phyloP scores from a whole-genome alignment of 345 rosid species.

The Eucalyptus cladocalyx region DNA sequence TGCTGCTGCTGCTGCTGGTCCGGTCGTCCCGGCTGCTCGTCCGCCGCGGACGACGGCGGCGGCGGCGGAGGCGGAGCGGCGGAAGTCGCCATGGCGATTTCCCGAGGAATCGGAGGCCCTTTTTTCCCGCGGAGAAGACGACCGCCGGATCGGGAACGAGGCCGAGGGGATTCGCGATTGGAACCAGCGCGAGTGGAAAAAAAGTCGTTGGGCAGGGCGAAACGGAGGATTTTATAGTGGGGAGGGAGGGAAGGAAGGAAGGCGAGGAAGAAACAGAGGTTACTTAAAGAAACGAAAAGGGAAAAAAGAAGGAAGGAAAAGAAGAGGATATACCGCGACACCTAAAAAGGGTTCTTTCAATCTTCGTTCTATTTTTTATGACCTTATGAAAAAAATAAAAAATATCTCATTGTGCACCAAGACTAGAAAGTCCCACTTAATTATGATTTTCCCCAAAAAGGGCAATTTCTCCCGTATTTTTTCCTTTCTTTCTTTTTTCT shows the following conservation, averaged over 20 bases:
- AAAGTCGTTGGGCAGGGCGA: background rate
- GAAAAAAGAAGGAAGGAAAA: background rate
- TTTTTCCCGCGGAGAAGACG: background rate
- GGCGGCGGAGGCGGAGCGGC: background rate
- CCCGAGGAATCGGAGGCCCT: background rate
- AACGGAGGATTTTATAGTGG: background rate
- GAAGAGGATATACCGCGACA: background rate
- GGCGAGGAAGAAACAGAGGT: background rate
- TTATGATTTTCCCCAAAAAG: background rate
- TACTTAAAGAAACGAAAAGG: background rate
- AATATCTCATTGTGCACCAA: background rate
- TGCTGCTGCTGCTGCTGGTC: background rate
- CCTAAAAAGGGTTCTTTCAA: background rate
- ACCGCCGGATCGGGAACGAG: background rate
- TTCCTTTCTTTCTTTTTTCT: accelerated
- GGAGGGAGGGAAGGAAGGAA: background rate
- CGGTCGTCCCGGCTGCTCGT: background rate
- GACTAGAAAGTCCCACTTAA: background rate
- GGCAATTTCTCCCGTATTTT: background rate
- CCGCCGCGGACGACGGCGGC: background rate
- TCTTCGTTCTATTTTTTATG: background rate
- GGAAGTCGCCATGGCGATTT: background rate
- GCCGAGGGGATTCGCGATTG: background rate
- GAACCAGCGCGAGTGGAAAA: background rate
- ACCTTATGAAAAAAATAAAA: background rate